Evolutionary conservation across 2,329 filamentous ascomycete genomes (phyloP), one percentile per base, ranked within the genome.

Genomic region (Sclerotinia minor): DNA sequence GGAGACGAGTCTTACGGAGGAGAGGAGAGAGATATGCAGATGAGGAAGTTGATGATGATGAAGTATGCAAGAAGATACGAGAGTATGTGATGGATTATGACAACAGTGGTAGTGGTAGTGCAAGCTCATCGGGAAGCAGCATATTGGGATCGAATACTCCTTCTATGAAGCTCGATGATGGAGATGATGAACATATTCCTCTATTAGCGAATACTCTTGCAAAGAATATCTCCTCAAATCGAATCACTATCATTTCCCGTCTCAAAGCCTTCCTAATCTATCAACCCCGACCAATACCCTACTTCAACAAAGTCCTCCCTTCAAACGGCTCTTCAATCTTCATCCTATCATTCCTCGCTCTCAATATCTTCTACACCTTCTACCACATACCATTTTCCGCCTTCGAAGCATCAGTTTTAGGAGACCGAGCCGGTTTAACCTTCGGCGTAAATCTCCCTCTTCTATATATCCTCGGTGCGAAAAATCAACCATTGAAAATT

Each of bases 381-480:
- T 88, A 83, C 76, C 77, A 77, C 67, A 80, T 84, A 44, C 81
- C 83, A 0, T 75, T 85, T 24, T 78, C 79, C 17, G 71, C 80
- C n/a, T 76, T 79, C 58, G 82, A 82, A 73, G 79, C 85, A 67
- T 86, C 88, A 74, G 80, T 85, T 65, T 83, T 88, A 8, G 73
- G 74, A 5, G 76, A 76, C 52, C 71, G 76, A 65, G 70, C 71
- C 49, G 76, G 73, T 24, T 54, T 77, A 17, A 70, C 76, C 3
- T 84, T 84, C 71, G 79, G 80, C 21, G 79, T 80, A 15, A 85
- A 84, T 67, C 76, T 85, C 1, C 82, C 83, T 4, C 76, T 84
- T 50, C 79, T 90, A 3, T 90, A 90, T 75, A 79, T 90, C 5
- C 80, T 90, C 4, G 83, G 85, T 2, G 87, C 88, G 44, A 91